Percentiles rank a stretch among this genome's conserved stretches.
phyloP scores from a whole-genome alignment of 2,329 filamentous ascomycete genomes.

The Drechslera avenae region DNA sequence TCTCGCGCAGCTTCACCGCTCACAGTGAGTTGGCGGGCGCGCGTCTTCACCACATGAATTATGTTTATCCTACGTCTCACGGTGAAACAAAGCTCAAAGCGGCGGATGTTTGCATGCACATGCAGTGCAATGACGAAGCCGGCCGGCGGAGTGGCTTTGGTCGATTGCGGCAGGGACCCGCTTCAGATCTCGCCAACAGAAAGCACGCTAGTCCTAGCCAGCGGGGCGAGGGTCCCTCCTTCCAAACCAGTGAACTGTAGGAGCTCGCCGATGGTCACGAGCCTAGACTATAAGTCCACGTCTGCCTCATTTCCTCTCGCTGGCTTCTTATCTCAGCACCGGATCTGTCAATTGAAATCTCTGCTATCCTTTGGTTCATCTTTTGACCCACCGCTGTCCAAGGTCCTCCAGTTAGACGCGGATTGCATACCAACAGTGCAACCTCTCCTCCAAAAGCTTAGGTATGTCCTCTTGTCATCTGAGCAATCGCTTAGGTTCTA shows the following conservation, averaged over 20 bases:
- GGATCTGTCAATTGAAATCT: conserved; percentile 19
- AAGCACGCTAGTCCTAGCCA: conserved; percentile 24
- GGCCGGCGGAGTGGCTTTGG: conserved; percentile 19
- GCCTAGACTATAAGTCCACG: conserved; percentile 30
- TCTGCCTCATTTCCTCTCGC: conserved; percentile 23
- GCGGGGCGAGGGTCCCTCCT: conserved; percentile 29
- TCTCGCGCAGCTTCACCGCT: conserved; percentile 1
- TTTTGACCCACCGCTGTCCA: conserved; percentile 19
- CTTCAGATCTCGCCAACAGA: conserved; percentile 14
- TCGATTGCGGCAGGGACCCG: conserved; percentile 23
- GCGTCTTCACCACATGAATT: conserved; percentile 5
- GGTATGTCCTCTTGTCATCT: conserved; percentile 3
- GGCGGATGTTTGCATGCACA: conserved; percentile 9
- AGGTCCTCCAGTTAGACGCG: conserved; percentile 11
- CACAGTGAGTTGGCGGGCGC: conserved; percentile 8
- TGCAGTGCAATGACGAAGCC: conserved; percentile 25
- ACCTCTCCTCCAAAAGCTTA: neutral
- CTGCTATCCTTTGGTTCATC: conserved; percentile 15
- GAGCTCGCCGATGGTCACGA: conserved; percentile 45
- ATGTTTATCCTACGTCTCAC: conserved; percentile 5
- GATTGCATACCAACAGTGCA: conserved; percentile 9
- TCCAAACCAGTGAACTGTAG: conserved; percentile 23
- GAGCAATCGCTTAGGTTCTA: neutral
- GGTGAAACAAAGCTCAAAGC: conserved; percentile 13
- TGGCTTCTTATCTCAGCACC: conserved; percentile 24